Evolutionary conservation across 495 filamentous ascomycete genomes (phyloP).

Genomic region (Podospora appendiculata): DNA sequence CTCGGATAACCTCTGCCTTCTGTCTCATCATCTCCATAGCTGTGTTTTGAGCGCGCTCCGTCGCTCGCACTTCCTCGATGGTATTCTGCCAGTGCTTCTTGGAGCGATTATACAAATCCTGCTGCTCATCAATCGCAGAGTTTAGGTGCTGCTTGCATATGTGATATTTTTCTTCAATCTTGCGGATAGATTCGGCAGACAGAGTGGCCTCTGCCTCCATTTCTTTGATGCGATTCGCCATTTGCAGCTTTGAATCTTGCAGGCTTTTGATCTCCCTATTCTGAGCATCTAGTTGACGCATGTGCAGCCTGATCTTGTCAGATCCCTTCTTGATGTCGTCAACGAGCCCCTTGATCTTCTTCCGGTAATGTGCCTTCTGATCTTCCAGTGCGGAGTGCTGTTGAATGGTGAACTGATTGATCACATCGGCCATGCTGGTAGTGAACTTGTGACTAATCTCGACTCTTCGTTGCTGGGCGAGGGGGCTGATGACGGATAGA

Average conservation of each 20-base stretch:
- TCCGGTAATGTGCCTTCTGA: conserved; percentile 12
- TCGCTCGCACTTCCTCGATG: conserved; percentile 15
- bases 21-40: conserved; percentile 16
- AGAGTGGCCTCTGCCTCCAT: conserved; percentile 14
- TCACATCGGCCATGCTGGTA: conserved; percentile 8
- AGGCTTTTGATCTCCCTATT: conserved; percentile 17
- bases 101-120: conserved; percentile 23
- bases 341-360: conserved; percentile 13
- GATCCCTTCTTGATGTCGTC: conserved; percentile 2
- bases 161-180: conserved; percentile 22
- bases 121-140: conserved; percentile 31
- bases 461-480: not conserved
- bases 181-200: conserved; percentile 10
- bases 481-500: not conserved
- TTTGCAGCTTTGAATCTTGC: conserved; percentile 8
- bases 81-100: conserved; percentile 20
- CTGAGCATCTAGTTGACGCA: conserved; percentile 4
- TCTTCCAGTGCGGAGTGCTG: conserved; percentile 10
- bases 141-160: conserved; percentile 24
- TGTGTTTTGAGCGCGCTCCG: conserved; percentile 8
- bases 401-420: conserved; percentile 18
- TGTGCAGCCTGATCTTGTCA: not conserved
- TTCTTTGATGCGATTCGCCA: conserved; percentile 12
- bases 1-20: conserved; percentile 22
- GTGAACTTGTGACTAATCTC: conserved; percentile 17